Evolutionary conservation across 345 rosid species (phyloP).

Genomic region (Murraya paniculata): DNA sequence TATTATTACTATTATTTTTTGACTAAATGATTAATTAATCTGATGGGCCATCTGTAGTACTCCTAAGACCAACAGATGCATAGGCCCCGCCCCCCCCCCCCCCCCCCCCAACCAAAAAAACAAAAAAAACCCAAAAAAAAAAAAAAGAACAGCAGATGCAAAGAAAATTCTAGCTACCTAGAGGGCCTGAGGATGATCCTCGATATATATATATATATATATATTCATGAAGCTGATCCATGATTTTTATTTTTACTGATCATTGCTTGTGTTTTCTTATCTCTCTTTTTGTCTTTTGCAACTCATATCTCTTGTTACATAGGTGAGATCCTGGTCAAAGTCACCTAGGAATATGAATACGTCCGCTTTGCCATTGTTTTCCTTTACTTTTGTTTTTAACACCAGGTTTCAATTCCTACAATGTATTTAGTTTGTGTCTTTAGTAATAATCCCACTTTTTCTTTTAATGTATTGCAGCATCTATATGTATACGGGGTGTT

Average conservation of each 20-base stretch:
- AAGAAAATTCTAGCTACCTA: background rate
- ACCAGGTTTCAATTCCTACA: background rate
- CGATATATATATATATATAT: too few species aligned
- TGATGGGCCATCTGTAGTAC: background rate
- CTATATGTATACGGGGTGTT: constrained; percentile 88
- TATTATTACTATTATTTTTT: too few species aligned
- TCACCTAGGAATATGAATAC: background rate
- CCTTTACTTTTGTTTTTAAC: background rate
- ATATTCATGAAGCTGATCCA: background rate
- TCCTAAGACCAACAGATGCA: background rate
- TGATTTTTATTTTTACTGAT: background rate
- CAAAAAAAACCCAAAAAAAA: too few species aligned
- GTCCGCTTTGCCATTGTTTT: background rate
- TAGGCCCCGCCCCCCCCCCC: too few species aligned
- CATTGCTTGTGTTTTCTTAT: background rate
- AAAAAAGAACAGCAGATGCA: too few species aligned
- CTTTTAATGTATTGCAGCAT: constrained; percentile 52
- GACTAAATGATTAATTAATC: background rate
- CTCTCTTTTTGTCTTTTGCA: background rate
- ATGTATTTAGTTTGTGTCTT: background rate
- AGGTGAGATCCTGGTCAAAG: background rate
- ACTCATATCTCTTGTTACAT: background rate
- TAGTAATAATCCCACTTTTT: background rate
- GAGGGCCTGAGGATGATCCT: background rate
- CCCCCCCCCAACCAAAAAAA: too few species aligned